Evolutionary conservation across 192 early-diverging fungal genomes (phyloP), one percentile per base, ranked within the genome.

Genomic region (Chytriomyces confervae): DNA sequence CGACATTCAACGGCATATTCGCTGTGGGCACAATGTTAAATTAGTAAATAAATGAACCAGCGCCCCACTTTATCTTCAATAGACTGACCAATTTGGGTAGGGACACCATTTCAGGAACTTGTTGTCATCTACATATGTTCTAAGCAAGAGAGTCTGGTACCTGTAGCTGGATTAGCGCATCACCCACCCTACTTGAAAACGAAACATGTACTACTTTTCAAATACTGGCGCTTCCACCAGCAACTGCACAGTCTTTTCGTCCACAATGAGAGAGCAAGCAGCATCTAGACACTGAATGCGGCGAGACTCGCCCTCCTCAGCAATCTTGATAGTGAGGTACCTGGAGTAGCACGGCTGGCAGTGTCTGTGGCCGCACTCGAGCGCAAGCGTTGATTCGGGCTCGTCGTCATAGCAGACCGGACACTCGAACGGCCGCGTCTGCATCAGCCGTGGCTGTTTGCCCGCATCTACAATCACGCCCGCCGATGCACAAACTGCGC

Each of bases 1-100:
- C 91, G 87, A 81, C 97, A 99, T 80, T 98, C 94, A 60, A 99
- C 80, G 13, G 94, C 96, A 80, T 93, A 95, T 81, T 95, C 93
- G 84, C 76, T 77, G 66, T 13, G 16, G 23, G 5, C 11, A 57
- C 49, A 9, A 0, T 13, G 27, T 48, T 48, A 48, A 3, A 11
- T 48, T 48, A 5, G n/a, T 44, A 49, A 46, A 69, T 11, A 11
- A 69, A 11, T n/a, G 9, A 20, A 20, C n/a, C 0, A 27, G 6
- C 51, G 3, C 20, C 46, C n/a, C 47, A 49, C 8, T 61, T 10
- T 20, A 72, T 16, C 18, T 20, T 16, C 16, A 27, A 60, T 61
- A 7, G 8, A 75, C 27, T 13, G 0, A 77, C 76, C 98, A 99
- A 79, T 95, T 94, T 20, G 96, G 96, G 18, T 92, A 94, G 29